These are phyloP conservation scores for Podila epigama DNA, from an alignment of 192 early-diverging fungal genomes.

Conservation along the genomic window DNA sequence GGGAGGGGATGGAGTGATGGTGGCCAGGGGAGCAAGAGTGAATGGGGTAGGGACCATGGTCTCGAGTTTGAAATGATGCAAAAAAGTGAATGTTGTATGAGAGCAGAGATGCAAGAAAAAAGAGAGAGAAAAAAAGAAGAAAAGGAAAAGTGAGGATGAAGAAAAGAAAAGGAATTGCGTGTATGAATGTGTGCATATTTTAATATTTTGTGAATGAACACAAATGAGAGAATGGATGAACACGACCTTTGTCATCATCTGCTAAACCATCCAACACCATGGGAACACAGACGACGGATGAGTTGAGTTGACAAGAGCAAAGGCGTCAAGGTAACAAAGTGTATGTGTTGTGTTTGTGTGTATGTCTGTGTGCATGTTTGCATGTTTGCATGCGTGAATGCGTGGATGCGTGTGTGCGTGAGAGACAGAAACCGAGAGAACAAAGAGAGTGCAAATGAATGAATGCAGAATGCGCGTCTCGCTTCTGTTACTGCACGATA, in stretches of 20 bases:
- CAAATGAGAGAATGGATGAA: background rate
- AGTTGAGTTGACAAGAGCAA: too few species aligned
- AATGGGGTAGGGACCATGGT: background rate
- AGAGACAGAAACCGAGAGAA: background rate
- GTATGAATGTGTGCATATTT: too few species aligned
- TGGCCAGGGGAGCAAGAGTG: background rate
- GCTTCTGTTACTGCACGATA: too few species aligned
- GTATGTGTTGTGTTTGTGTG: too few species aligned
- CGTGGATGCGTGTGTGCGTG: background rate
- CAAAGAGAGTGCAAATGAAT: background rate
- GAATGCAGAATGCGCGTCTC: too few species aligned
- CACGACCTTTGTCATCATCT: conserved; percentile 1
- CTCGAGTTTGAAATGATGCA: background rate
- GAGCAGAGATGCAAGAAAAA: background rate
- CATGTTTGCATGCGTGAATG: background rate
- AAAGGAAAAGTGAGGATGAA: background rate
- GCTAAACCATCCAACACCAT: background rate
- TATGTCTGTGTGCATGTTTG: background rate
- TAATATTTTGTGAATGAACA: background rate
- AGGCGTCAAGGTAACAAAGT: too few species aligned
- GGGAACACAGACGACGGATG: background rate
- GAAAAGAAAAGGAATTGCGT: background rate
- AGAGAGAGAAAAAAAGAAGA: background rate
- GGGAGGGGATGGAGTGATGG: background rate
- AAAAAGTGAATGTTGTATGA: too few species aligned